Evolutionary conservation across 208 protist genomes (phyloP).

Genomic region (Trypanosoma lewisi): DNA sequence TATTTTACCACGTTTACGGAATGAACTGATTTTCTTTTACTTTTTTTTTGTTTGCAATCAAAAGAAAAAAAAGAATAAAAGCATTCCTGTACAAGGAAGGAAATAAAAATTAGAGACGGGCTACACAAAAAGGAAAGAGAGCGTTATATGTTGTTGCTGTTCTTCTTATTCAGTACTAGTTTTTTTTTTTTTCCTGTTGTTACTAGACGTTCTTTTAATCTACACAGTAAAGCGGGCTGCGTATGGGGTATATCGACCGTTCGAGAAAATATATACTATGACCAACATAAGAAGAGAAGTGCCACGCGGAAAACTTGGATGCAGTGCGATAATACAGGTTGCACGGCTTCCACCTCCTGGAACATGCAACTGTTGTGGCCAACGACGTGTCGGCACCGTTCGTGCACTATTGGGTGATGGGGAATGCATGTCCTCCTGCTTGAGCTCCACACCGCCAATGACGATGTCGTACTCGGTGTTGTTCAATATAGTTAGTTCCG

Average conservation of each 20-base stretch:
- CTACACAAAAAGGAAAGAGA: conserved; percentile 1
- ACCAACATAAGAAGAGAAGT: conserved; percentile 77
- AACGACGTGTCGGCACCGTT: conserved; percentile 79
- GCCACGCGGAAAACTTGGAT: conserved; percentile 73
- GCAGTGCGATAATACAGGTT: conserved; percentile 73
- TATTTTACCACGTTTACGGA: no score
- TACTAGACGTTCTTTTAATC: neutral
- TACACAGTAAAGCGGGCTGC: conserved; percentile 68
- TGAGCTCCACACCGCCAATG: conserved; percentile 81
- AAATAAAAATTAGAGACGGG: conserved; percentile 1
- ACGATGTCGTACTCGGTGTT: conserved; percentile 61
- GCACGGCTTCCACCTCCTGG: conserved; percentile 45
- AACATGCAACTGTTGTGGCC: conserved; percentile 77
- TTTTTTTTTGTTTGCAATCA: no score
- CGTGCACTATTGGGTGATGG: conserved; percentile 56
- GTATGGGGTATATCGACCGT: conserved; percentile 66
- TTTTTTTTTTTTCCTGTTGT: neutral
- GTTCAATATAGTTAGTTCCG: conserved; percentile 83
- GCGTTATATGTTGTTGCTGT: neutral
- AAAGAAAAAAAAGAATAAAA: conserved; percentile 7
- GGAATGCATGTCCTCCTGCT: conserved; percentile 84
- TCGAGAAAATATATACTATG: conserved; percentile 61
- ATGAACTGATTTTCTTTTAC: no score
- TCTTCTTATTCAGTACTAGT: no score
- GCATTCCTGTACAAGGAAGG: neutral